Evolutionary conservation across 331 rosid species (phyloP).

Genomic region (Prunus yedoensis): DNA sequence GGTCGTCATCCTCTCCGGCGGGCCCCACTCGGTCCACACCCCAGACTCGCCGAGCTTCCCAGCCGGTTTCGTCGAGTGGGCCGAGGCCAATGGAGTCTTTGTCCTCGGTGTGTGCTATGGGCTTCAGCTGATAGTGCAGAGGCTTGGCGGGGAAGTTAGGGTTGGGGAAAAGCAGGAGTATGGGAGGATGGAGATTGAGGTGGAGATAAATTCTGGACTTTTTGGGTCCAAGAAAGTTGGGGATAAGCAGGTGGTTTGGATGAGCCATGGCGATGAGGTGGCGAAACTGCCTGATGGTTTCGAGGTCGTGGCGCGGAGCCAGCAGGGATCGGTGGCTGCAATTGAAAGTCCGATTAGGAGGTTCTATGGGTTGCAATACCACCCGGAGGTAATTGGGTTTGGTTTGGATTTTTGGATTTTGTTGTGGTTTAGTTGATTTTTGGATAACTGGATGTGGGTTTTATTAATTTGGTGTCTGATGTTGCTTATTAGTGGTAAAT

Average conservation of each 20-base stretch:
- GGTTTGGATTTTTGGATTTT: neutral
- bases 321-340: slow-evolving; percentile 81
- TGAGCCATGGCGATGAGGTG: slow-evolving; percentile 98
- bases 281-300: slow-evolving; percentile 63
- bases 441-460: neutral
- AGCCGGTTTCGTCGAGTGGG: slow-evolving; percentile 70
- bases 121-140: slow-evolving; percentile 82
- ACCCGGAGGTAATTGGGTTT: slow-evolving; percentile 70
- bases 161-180: slow-evolving; percentile 80
- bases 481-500: neutral
- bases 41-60: slow-evolving; percentile 73
- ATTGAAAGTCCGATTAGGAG: slow-evolving; percentile 50
- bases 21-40: slow-evolving; percentile 95
- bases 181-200: slow-evolving; percentile 83
- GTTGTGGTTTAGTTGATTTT: neutral
- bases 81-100: slow-evolving; percentile 50
- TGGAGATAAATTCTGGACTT: slow-evolving; percentile 41
- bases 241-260: slow-evolving; percentile 67
- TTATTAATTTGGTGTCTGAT: neutral
- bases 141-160: slow-evolving; percentile 74
- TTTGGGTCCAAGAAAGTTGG: slow-evolving; percentile 50
- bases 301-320: slow-evolving; percentile 72
- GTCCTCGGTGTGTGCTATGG: slow-evolving; percentile 95
- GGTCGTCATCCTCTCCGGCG: slow-evolving; percentile 90
- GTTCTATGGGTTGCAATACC: slow-evolving; percentile 89